phyloP scores from a whole-genome alignment of 768 basidiomycete genomes.

The Royoungia palumana region DNA sequence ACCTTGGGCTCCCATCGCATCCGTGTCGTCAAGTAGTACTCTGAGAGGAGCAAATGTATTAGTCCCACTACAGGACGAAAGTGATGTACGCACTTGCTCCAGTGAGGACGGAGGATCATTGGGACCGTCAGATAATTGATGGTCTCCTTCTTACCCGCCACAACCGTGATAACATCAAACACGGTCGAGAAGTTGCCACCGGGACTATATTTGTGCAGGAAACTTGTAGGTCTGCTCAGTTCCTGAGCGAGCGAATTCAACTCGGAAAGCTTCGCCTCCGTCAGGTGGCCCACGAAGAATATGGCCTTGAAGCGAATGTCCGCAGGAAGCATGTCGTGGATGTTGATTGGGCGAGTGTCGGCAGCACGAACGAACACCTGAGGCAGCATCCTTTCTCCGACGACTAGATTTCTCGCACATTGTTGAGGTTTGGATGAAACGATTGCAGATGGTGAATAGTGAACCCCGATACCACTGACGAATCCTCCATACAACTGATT shows the following conservation, averaged over 20 bases:
- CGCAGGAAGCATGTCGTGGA: constrained; percentile 40
- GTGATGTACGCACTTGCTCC: constrained; percentile 37
- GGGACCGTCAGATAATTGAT: constrained; percentile 36
- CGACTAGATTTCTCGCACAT: constrained; percentile 30
- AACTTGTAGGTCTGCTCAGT: constrained; percentile 22
- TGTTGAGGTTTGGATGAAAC: constrained; percentile 31
- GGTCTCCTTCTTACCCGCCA: constrained; percentile 30
- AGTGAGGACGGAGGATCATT: constrained; percentile 35
- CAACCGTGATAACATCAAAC: constrained; percentile 32
- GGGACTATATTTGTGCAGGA: constrained; percentile 28
- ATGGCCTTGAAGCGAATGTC: constrained; percentile 40
- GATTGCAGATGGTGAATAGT: constrained; percentile 38
- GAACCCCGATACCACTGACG: constrained; percentile 38
- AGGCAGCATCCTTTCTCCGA: constrained; percentile 40
- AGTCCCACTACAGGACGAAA: neutral
- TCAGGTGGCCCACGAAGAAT: constrained; percentile 32
- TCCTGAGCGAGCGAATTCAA: constrained; percentile 28
- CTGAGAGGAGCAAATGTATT: constrained; percentile 16
- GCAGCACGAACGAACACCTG: constrained; percentile 35
- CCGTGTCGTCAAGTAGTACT: constrained; percentile 37
- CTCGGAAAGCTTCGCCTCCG: constrained; percentile 17
- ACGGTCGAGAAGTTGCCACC: constrained; percentile 22
- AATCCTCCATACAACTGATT: constrained; percentile 39
- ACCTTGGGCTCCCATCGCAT: constrained; percentile 28
- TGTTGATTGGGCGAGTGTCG: constrained; percentile 35